phyloP scores from a whole-genome alignment of 495 filamentous ascomycete species.

The Cryomyces minteri region DNA sequence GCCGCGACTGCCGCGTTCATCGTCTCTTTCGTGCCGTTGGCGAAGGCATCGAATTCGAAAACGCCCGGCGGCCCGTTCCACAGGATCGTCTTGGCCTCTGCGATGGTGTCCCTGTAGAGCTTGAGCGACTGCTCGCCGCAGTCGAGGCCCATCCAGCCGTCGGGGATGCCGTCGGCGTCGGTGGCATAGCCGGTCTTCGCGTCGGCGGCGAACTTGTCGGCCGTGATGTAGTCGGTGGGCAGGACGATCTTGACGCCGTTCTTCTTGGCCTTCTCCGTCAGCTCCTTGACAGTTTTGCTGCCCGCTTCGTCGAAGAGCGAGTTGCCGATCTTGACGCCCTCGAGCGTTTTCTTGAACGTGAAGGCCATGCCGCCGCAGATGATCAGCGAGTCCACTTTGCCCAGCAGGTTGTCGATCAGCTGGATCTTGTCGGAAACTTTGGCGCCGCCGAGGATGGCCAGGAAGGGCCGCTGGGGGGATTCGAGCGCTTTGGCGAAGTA shows the following conservation, averaged over 20 bases:
- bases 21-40: slow-evolving; percentile 73
- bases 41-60: slow-evolving; percentile 92
- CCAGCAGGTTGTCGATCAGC: slow-evolving; percentile 94
- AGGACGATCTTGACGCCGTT: slow-evolving; percentile 87
- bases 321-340: slow-evolving; percentile 78
- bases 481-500: slow-evolving; percentile 98
- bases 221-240: slow-evolving; percentile 87
- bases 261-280: slow-evolving; percentile 92
- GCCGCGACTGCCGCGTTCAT: slow-evolving; percentile 73
- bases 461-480: slow-evolving; percentile 83
- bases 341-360: slow-evolving; percentile 98
- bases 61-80: slow-evolving; percentile 96
- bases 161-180: slow-evolving; percentile 77
- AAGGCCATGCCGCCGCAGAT: slow-evolving; percentile 98
- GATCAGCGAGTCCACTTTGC: slow-evolving; percentile 91
- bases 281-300: slow-evolving; percentile 71
- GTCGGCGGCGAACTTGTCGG: slow-evolving; percentile 81
- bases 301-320: slow-evolving; percentile 89
- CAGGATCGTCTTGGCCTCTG: slow-evolving; percentile 83
- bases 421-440: slow-evolving; percentile 99
- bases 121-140: slow-evolving; percentile 75
- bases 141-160: slow-evolving; percentile 95
- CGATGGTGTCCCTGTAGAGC: slow-evolving; percentile 71
- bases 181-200: slow-evolving; percentile 67
- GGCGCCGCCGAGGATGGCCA: slow-evolving; percentile 92